These are phyloP conservation scores for Aspergillus nidulans DNA, from an alignment of 495 filamentous ascomycete species.

Conservation along the genomic window DNA sequence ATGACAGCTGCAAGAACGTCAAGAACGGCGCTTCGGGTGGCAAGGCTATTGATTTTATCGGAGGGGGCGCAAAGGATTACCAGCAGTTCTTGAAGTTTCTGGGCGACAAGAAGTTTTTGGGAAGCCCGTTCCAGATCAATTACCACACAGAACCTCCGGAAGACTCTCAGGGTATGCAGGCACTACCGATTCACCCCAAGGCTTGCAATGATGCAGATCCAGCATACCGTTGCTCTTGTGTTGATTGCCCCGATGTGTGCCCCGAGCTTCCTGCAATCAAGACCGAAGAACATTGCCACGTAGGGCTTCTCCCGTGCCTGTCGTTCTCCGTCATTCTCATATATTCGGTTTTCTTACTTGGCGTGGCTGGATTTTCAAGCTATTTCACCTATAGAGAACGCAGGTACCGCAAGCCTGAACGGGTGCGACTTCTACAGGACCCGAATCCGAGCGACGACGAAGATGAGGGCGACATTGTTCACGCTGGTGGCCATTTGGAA, in stretches of 20 bases:
- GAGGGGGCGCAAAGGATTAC: conserved; percentile 91
- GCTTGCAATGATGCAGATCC: conserved; percentile 85
- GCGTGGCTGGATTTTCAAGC: conserved; percentile 62
- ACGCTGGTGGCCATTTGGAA: conserved; percentile 65
- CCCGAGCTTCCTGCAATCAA: conserved; percentile 71
- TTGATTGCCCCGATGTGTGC: conserved; percentile 85
- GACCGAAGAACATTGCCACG: conserved; percentile 64
- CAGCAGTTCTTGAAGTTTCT: conserved; percentile 79
- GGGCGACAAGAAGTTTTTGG: conserved; percentile 81
- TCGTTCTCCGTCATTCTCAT: conserved; percentile 87
- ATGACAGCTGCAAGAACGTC: conserved; percentile 95
- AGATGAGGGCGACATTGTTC: conserved; percentile 71
- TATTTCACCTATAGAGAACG: conserved; percentile 72
- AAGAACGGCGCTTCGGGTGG: conserved; percentile 93
- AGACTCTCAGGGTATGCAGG: conserved; percentile 58
- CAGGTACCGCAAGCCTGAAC: conserved; percentile 67
- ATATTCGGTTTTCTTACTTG: conserved; percentile 70
- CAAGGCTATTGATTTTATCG: conserved; percentile 90
- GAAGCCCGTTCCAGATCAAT: conserved; percentile 97
- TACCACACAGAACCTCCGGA: conserved; percentile 60
- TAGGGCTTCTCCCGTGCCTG: conserved; percentile 82
- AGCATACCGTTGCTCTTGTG: conserved; percentile 82
- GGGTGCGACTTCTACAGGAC: conserved; percentile 81
- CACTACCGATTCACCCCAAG: conserved; percentile 63
- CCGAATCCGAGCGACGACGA: conserved; percentile 82